These are phyloP conservation scores for Casuarina glauca DNA, from an alignment of 306 rosid species.

Conservation along the genomic window DNA sequence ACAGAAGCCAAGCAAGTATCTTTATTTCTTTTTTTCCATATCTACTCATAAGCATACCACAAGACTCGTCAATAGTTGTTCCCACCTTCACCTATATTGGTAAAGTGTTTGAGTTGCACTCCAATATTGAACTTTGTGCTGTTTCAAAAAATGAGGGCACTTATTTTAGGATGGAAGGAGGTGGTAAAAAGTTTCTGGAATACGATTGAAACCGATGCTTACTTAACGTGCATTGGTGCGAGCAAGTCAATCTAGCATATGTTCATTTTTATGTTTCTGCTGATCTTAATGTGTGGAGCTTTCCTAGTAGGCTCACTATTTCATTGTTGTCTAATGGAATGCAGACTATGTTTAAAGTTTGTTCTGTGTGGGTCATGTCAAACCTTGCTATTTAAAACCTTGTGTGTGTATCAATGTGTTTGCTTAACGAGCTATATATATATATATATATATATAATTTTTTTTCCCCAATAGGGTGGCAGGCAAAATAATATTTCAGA, in stretches of 20 bases:
- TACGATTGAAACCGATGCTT: background rate
- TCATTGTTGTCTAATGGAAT: background rate
- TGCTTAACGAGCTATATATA: slow-evolving; percentile 17
- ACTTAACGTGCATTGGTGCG: background rate
- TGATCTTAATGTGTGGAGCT: background rate
- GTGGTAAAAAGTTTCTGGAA: background rate
- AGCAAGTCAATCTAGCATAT: background rate
- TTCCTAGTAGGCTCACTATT: background rate
- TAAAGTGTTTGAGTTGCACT: background rate
- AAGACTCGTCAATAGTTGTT: background rate
- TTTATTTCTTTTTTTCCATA: background rate
- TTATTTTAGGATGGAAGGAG: background rate
- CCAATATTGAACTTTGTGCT: background rate
- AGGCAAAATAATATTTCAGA: slow-evolving; percentile 71
- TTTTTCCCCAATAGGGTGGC: slow-evolving; percentile 57
- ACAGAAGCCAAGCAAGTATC: background rate
- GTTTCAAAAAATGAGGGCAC: background rate
- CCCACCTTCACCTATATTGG: background rate
- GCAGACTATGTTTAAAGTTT: background rate
- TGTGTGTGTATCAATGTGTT: slow-evolving; percentile 27
- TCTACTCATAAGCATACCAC: background rate
- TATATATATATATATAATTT: slow-evolving; percentile 9
- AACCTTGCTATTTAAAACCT: slow-evolving; percentile 23
- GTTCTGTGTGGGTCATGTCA: background rate
- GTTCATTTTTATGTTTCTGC: background rate